These are phyloP conservation scores for Termitomyces sp. DNA, from an alignment of 768 basidiomycete genomes.

Conservation along the genomic window DNA sequence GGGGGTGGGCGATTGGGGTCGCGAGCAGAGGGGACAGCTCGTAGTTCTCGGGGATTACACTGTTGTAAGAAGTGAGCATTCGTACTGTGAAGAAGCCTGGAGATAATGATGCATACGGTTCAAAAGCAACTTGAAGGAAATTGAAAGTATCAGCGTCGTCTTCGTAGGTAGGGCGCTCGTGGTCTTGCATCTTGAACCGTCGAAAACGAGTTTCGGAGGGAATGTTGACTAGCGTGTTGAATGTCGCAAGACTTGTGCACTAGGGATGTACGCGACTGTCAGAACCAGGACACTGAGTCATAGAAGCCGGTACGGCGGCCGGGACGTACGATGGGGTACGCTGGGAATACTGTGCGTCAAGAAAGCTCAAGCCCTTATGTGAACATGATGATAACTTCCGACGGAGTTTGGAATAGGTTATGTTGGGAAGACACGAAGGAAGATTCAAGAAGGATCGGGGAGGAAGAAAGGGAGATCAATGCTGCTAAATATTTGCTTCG, in stretches of 20 bases:
- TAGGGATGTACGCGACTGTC: constrained; percentile 1
- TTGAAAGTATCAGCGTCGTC: neutral
- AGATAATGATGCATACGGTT: neutral
- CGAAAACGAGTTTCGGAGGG: neutral
- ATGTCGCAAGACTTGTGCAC: neutral
- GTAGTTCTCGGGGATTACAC: neutral
- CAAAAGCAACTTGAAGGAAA: constrained; percentile 3
- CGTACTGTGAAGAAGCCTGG: neutral
- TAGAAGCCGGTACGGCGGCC: neutral
- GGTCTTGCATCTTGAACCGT: neutral
- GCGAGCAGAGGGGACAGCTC: constrained; percentile 5
- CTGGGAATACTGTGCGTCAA: neutral
- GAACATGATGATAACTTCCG: constrained; percentile 8
- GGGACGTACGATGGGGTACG: constrained; percentile 4
- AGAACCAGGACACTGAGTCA: constrained; percentile 2
- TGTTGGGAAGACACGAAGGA: constrained; percentile 1
- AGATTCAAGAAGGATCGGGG: constrained; percentile 4
- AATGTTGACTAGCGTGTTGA: neutral
- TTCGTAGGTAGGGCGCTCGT: neutral
- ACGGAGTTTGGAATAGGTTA: constrained; percentile 4
- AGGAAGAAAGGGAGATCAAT: constrained; percentile 1
- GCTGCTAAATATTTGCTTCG: constrained; percentile 9
- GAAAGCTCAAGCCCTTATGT: constrained; percentile 11
- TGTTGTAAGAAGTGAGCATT: neutral
- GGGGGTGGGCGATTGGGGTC: constrained; percentile 4